Evolutionary conservation across 139 green algal species (phyloP).

Genomic region (Asterochloris sp.): DNA sequence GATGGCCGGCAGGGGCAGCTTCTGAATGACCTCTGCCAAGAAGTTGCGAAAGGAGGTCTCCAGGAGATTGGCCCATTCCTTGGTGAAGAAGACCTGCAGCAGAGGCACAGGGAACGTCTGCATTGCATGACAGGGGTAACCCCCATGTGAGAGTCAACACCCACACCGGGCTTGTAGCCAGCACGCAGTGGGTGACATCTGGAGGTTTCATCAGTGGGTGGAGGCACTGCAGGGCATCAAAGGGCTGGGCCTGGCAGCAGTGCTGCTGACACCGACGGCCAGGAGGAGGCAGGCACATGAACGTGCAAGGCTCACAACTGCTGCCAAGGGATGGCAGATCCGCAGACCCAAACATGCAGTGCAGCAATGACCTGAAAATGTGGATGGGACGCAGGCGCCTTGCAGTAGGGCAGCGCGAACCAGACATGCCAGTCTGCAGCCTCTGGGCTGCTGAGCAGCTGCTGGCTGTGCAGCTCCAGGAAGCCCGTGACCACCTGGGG

Average conservation of each 20-base stretch:
- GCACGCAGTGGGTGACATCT: too few relatives aligned
- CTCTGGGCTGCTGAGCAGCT: conserved; percentile 30
- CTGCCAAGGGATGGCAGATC: too few relatives aligned
- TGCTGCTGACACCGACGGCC: too few relatives aligned
- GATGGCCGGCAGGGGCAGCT: conserved; percentile 49
- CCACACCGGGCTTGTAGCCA: too few relatives aligned
- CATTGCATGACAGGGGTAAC: neutral
- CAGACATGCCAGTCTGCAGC: conserved; percentile 38
- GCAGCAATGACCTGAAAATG: conserved; percentile 40
- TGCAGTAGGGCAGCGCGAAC: conserved; percentile 47
- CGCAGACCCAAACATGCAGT: too few relatives aligned
- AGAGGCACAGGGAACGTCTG: neutral
- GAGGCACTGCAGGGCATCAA: too few relatives aligned
- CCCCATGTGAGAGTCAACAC: neutral
- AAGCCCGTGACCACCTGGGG: conserved; percentile 27
- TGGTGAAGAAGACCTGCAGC: conserved; percentile 45
- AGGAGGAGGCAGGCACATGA: too few relatives aligned
- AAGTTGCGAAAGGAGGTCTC: conserved; percentile 54
- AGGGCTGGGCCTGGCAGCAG: too few relatives aligned
- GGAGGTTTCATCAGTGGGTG: too few relatives aligned
- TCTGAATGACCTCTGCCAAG: conserved; percentile 33
- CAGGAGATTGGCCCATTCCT: conserved; percentile 42
- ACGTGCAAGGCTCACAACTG: too few relatives aligned
- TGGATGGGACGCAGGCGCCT: conserved; percentile 32
- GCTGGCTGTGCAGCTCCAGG: conserved; percentile 32